These are phyloP conservation scores for Salinomyces thailandicus DNA, from an alignment of 2,329 filamentous ascomycete species.

Conservation along the genomic window DNA sequence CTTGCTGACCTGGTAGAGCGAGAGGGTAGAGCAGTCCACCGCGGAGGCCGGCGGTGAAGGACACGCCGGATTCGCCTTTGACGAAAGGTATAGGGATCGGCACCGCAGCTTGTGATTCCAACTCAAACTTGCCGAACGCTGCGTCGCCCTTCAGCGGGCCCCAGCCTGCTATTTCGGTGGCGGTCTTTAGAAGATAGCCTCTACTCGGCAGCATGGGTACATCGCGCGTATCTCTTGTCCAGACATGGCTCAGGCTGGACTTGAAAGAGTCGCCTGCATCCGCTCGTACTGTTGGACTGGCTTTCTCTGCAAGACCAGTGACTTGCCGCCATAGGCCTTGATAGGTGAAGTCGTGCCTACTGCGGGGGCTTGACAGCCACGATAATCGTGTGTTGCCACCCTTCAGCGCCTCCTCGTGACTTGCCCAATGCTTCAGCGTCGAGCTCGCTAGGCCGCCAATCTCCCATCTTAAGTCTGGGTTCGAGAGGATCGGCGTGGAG, in stretches of 20 bases:
- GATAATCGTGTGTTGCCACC: constrained; percentile 67
- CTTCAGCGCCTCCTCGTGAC: constrained; percentile 79
- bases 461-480: constrained; percentile 70
- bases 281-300: constrained; percentile 68
- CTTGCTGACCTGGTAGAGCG: constrained; percentile 46
- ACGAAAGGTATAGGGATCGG: constrained; percentile 62
- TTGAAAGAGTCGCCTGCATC: constrained; percentile 90
- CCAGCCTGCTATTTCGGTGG: constrained; percentile 76
- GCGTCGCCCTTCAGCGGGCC: constrained; percentile 80
- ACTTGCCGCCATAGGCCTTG: constrained; percentile 78
- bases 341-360: constrained; percentile 69
- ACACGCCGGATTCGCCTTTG: constrained; percentile 63
- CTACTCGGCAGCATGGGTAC: constrained; percentile 72
- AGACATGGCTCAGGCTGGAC: constrained; percentile 72
- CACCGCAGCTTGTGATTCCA: constrained; percentile 67
- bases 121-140: constrained; percentile 84
- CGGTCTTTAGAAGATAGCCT: constrained; percentile 70
- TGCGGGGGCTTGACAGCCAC: constrained; percentile 53
- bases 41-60: constrained; percentile 70
- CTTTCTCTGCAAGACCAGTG: constrained; percentile 63
- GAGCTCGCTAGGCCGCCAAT: constrained; percentile 73
- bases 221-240: constrained; percentile 69
- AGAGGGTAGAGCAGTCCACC: constrained; percentile 78
- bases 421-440: constrained; percentile 84
- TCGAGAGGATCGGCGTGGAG: constrained; percentile 69